A percentile compares a stretch with the other conserved stretches of the same genome.
These are phyloP conservation scores for Rhodotorula sp. DNA, from an alignment of 1,284 basidiomycete species.

Conservation along the genomic window DNA sequence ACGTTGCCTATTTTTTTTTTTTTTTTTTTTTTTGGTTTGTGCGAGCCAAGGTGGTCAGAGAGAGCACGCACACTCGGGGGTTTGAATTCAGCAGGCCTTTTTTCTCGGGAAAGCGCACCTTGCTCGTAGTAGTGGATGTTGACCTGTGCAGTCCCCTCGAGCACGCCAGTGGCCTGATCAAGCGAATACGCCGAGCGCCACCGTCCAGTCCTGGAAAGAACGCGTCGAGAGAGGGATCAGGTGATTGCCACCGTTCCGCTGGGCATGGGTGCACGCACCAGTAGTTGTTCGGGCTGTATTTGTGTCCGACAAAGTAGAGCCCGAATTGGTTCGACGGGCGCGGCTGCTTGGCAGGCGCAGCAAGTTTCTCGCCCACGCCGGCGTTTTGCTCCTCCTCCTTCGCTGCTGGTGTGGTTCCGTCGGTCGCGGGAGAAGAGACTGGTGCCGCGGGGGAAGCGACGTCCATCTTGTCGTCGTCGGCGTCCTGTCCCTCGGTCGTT, in stretches of 20 bases:
- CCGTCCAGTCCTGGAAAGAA: slow-evolving; percentile 65
- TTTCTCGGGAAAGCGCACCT: slow-evolving; percentile 55
- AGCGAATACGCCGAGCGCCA: slow-evolving; percentile 66
- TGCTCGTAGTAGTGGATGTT: slow-evolving; percentile 96
- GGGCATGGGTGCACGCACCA: slow-evolving; percentile 52
- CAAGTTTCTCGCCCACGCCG: slow-evolving; percentile 7
- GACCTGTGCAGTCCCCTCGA: slow-evolving; percentile 63
- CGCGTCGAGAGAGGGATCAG: neutral
- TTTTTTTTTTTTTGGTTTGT: too few relatives aligned
- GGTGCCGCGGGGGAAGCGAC: slow-evolving; percentile 6
- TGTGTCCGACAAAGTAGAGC: slow-evolving; percentile 83
- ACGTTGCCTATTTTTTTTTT: slow-evolving; percentile 58
- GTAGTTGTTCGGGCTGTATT: slow-evolving; percentile 86
- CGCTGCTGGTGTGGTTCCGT: neutral
- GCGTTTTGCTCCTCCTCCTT: slow-evolving; percentile 1
- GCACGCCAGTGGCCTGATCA: slow-evolving; percentile 47
- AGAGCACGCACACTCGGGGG: neutral
- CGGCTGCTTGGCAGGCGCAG: slow-evolving; percentile 1
- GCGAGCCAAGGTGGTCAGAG: slow-evolving; percentile 37
- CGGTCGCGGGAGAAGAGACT: neutral
- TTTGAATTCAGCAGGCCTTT: neutral
- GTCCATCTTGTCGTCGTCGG: slow-evolving; percentile 7
- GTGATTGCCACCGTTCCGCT: too few relatives aligned
- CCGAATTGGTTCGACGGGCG: slow-evolving; percentile 55
- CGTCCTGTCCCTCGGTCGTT: slow-evolving; percentile 1